Conservation (phyloP, 768 basidiomycete species). For the Tulasnella calospora region DNA sequence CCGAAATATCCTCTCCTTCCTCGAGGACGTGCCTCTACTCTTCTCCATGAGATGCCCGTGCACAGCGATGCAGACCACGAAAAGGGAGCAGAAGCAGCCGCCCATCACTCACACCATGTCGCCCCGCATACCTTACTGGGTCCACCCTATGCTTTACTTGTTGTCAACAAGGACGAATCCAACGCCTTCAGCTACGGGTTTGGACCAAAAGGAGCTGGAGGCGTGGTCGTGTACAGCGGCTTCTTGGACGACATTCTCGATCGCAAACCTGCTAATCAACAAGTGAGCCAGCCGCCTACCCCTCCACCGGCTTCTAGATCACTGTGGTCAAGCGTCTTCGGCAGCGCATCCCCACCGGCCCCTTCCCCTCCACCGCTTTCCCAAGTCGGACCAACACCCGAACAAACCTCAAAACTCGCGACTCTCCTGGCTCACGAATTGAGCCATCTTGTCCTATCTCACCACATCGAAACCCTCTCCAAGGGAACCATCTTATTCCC, state of each 20-base stretch:
- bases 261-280: conserved; percentile 16
- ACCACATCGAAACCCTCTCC: conserved; percentile 89
- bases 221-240: conserved; percentile 91
- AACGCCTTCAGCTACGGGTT: conserved; percentile 98
- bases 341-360: conserved; percentile 38
- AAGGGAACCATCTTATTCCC: conserved; percentile 78
- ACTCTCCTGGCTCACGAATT: conserved; percentile 91
- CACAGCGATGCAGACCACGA: conserved; percentile 32
- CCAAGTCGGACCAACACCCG: conserved; percentile 54
- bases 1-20: conserved; percentile 77
- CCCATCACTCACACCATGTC: conserved; percentile 43
- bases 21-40: conserved; percentile 70
- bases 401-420: conserved; percentile 85
- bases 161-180: conserved; percentile 80
- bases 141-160: conserved; percentile 81
- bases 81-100: conserved; percentile 31
- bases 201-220: conserved; percentile 83
- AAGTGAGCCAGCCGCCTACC: conserved; percentile 5
- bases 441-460: conserved; percentile 82
- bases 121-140: conserved; percentile 55
- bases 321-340: conserved; percentile 46
- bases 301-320: conserved; percentile 24
- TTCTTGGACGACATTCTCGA: conserved; percentile 68
- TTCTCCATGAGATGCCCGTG: conserved; percentile 46
- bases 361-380: conserved; percentile 37